Base-by-base conservation (phyloP, 345 rosid species). In the Eucalyptus caleyi region DNA sequence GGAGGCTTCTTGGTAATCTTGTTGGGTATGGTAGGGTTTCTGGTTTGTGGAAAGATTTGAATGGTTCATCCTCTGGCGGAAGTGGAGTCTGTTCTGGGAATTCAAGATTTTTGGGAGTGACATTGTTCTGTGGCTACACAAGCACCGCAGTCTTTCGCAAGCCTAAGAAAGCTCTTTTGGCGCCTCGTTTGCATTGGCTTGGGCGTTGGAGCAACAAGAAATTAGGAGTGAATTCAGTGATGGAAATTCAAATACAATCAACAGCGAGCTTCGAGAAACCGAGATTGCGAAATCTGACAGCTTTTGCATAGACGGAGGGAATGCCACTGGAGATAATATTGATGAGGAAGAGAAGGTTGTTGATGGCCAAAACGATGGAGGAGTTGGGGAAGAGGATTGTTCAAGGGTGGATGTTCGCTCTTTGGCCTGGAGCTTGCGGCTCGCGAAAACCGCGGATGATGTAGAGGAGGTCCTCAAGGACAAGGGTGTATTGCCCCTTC, bases 381-480 rank as follows among this genome's bases (percentile, higher is more conserved):
- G 86, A 89, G 69, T 34, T 80, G 89, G 34, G 89, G 88, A 88
- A 87, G 90, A 86, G 59, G 90, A 87, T 86, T 91, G 87, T 89
- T 47, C 88, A 32, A 94, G 95, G 89, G 87, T 97, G 62, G 93
- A 96, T 93, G 97, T 96, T 62, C 93, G 92, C 34, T 93, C 88
- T 11, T 87, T 97, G 88, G 97, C 97, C 3, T 51, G 53, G 86
- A 94, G 94, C 88, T 93, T 98, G 89, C 92, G 90, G 90, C 91
- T 87, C 67, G 95, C 96, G 24, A 93, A 93, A 93, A 95, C 96
- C 10, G 96, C 95, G 3, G 96, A 96, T 89, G 97, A 96, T 91
- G 94, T 96, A 26, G 97, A 96, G 90, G 93, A 88, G 91, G 95
- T 97, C 90, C 95, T 98, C 10, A 95, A 93, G 94, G 97, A 91